phyloP scores from a whole-genome alignment of 768 basidiomycete species.

The Boletus rufocinnamomeus region DNA sequence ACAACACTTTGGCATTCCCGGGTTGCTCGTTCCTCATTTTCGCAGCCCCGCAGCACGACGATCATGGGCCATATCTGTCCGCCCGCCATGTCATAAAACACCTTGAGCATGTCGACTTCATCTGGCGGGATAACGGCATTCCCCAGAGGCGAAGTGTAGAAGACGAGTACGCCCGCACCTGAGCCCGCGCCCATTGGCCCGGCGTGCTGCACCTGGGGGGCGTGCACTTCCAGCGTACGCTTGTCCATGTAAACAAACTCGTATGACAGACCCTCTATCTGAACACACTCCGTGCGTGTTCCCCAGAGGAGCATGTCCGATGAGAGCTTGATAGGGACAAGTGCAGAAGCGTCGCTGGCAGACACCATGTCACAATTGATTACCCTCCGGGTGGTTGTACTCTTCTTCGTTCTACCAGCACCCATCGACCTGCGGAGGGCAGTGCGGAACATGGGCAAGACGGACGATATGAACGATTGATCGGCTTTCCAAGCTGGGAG shows the following conservation, averaged over 20 bases:
- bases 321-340: neutral
- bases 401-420: neutral
- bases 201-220: neutral
- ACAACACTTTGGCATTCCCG: neutral
- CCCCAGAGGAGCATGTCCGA: neutral
- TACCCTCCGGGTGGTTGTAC: neutral
- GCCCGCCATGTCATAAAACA: neutral
- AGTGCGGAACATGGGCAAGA: neutral
- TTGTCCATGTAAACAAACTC: neutral
- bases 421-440: neutral
- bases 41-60: neutral
- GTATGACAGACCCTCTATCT: neutral
- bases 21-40: neutral
- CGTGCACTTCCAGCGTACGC: neutral
- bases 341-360: neutral
- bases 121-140: no score
- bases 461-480: neutral
- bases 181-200: neutral
- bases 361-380: neutral
- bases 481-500: neutral
- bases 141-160: neutral
- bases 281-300: neutral
- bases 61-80: neutral
- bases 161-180: neutral
- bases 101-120: neutral